phyloP scores from a whole-genome alignment of 495 filamentous ascomycete genomes.

The Tuber magnatum region DNA sequence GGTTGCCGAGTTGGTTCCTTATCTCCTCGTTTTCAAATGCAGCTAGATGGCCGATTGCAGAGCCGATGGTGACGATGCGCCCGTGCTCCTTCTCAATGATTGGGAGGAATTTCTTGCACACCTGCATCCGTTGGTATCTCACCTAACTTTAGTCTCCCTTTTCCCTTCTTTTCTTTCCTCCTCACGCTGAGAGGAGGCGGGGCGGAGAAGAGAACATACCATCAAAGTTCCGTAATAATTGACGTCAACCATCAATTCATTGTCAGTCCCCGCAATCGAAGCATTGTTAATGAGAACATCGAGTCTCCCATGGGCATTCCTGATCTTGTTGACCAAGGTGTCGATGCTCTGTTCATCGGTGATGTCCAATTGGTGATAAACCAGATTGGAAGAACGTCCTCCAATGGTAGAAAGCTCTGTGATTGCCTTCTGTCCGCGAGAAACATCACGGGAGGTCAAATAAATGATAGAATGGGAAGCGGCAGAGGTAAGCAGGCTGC shows the following conservation, averaged over 20 bases:
- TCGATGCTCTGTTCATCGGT: constrained; percentile 8
- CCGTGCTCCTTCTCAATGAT: constrained; percentile 7
- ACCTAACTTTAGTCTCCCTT: background rate
- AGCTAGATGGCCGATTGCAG: constrained; percentile 2
- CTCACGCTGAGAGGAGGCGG: background rate
- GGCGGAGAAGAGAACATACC: constrained; percentile 3
- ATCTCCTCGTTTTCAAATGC: constrained; percentile 13
- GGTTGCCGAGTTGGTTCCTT: constrained; percentile 3
- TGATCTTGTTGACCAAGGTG: constrained; percentile 35
- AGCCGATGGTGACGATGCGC: constrained; percentile 12
- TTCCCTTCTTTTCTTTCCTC: background rate
- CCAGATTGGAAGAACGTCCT: background rate
- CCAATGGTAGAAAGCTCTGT: background rate
- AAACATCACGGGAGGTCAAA: constrained; percentile 15
- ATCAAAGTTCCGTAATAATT: constrained; percentile 25
- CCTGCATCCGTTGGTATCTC: background rate
- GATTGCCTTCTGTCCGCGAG: constrained; percentile 2
- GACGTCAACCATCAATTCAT: constrained; percentile 11
- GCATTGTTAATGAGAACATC: constrained; percentile 26
- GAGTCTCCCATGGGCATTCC: constrained; percentile 24
- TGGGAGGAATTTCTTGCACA: constrained; percentile 19
- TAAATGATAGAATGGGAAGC: constrained; percentile 8
- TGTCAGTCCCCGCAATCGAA: background rate
- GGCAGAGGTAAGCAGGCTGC: constrained; percentile 7
- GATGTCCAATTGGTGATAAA: constrained; percentile 15